Percentiles rank a stretch among this genome's conserved stretches.
These are phyloP conservation scores for Fusarium clavum DNA, from an alignment of 2,329 filamentous ascomycete species.

Conservation along the genomic window DNA sequence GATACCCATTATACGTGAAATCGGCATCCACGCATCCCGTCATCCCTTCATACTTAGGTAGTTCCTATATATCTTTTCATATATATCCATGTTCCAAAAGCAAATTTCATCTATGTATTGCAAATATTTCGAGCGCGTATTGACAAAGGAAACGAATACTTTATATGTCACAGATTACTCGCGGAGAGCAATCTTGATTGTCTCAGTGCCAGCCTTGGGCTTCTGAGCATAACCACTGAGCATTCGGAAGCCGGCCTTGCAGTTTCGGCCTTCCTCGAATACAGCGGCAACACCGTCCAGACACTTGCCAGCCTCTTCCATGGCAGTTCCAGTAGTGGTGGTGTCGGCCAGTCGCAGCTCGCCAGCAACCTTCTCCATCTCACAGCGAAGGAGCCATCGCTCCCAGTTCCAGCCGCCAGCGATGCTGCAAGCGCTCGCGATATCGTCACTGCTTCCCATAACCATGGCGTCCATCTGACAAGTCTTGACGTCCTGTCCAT, in stretches of 20 bases:
- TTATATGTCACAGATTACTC: constrained; percentile 32
- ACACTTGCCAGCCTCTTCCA: constrained; percentile 68
- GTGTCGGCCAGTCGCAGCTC: constrained; percentile 68
- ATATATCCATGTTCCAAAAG: constrained; percentile 14
- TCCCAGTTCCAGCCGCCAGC: constrained; percentile 94
- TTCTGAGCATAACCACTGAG: constrained; percentile 74
- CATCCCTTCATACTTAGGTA: constrained; percentile 36
- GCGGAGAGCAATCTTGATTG: constrained; percentile 54
- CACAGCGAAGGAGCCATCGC: constrained; percentile 90
- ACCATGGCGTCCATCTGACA: constrained; percentile 72
- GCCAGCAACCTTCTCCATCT: constrained; percentile 82
- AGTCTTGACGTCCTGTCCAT: constrained; percentile 57
- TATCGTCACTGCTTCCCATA: constrained; percentile 75
- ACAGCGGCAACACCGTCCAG: constrained; percentile 70
- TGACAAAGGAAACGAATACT: constrained; percentile 44
- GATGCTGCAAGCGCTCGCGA: constrained; percentile 81
- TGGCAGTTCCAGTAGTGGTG: constrained; percentile 62
- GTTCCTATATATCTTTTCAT: constrained; percentile 19
- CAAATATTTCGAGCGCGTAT: constrained; percentile 15
- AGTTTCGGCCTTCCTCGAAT: constrained; percentile 71
- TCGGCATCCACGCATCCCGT: constrained; percentile 36
- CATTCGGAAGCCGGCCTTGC: constrained; percentile 70
- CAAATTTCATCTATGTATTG: constrained; percentile 30
- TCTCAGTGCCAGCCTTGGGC: constrained; percentile 57
- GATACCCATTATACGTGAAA: constrained; percentile 30